Evolutionary conservation across 805 yeast genomes (phyloP).

Genomic region (Candida lessepsii): DNA sequence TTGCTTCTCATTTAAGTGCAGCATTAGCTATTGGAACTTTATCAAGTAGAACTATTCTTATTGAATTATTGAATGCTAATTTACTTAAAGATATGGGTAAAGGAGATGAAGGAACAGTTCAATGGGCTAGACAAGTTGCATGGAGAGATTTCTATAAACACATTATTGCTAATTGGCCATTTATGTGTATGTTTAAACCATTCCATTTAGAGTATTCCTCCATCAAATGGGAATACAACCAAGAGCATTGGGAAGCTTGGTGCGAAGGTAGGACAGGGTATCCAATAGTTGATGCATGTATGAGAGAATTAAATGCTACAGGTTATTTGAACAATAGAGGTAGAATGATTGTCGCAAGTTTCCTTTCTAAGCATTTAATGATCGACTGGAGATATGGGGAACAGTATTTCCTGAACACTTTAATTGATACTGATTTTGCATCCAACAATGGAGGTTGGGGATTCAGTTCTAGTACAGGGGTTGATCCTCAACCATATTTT

Average conservation of each 20-base stretch:
- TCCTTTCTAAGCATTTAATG: conserved; percentile 47
- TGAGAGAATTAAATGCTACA: conserved; percentile 50
- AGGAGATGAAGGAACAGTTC: conserved; percentile 36
- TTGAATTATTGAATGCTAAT: conserved; percentile 27
- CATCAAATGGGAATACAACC: conserved; percentile 44
- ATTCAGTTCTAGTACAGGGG: conserved; percentile 50
- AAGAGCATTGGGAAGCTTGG: conserved; percentile 47
- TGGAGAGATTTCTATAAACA: conserved; percentile 61
- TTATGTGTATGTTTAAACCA: conserved; percentile 49
- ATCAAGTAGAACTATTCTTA: conserved; percentile 40
- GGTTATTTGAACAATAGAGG: conserved; percentile 56
- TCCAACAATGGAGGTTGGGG: conserved; percentile 63
- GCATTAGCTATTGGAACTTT: conserved; percentile 48
- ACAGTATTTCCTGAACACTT: conserved; percentile 45
- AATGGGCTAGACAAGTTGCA: conserved; percentile 54
- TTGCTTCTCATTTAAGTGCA: conserved; percentile 43
- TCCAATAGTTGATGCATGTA: conserved; percentile 58
- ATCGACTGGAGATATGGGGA: conserved; percentile 59
- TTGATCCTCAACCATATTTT: conserved; percentile 57
- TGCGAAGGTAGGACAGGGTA: conserved; percentile 53
- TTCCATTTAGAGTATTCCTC: conserved; percentile 43
- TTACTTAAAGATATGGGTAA: conserved; percentile 21
- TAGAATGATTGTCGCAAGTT: conserved; percentile 54
- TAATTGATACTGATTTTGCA: conserved; percentile 53
- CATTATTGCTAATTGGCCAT: conserved; percentile 49